Percentiles rank a stretch among this genome's conserved stretches.
Conservation (phyloP, 805 yeast species). For the Debaryomyces hansenii region DNA sequence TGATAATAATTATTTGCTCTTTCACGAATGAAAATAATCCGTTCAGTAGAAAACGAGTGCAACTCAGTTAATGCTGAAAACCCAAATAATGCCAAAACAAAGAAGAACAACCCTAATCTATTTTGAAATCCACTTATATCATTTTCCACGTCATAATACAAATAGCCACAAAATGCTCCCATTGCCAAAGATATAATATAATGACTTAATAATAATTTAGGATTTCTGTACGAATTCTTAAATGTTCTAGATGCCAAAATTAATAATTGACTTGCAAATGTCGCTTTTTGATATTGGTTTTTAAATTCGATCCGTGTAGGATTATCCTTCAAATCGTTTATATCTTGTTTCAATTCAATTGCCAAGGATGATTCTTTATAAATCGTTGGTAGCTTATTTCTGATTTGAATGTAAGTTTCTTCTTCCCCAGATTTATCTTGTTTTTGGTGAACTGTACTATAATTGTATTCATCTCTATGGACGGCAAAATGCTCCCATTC, state of each 20-base stretch:
- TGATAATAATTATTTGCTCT: conserved; percentile 92
- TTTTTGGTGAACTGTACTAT: conserved; percentile 17
- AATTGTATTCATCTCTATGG: conserved; percentile 69
- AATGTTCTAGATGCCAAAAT: conserved; percentile 84
- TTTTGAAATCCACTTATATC: conserved; percentile 97
- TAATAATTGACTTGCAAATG: conserved; percentile 61
- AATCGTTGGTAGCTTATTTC: conserved; percentile 31
- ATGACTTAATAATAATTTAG: conserved; percentile 81
- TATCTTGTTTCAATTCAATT: conserved; percentile 40
- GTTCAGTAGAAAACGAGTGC: conserved; percentile 83
- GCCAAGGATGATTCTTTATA: conserved; percentile 42
- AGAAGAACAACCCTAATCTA: conserved; percentile 90
- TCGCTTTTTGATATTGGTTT: conserved; percentile 50
- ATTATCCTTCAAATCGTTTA: conserved; percentile 22
- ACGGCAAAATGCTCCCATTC: conserved; percentile 88
- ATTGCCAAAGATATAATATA: conserved; percentile 73
- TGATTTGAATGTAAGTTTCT: conserved; percentile 20
- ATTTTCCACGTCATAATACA: conserved; percentile 79
- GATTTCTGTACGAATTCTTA: conserved; percentile 90
- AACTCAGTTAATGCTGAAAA: conserved; percentile 91
- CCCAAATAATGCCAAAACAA: conserved; percentile 87
- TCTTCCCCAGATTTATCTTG: conserved; percentile 19
- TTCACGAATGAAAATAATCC: conserved; percentile 88
- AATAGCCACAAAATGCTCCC: conserved; percentile 81
- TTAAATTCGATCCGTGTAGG: conserved; percentile 27